These are phyloP conservation scores for Xylaria telfairii DNA, from an alignment of 495 filamentous ascomycete genomes.

Conservation along the genomic window DNA sequence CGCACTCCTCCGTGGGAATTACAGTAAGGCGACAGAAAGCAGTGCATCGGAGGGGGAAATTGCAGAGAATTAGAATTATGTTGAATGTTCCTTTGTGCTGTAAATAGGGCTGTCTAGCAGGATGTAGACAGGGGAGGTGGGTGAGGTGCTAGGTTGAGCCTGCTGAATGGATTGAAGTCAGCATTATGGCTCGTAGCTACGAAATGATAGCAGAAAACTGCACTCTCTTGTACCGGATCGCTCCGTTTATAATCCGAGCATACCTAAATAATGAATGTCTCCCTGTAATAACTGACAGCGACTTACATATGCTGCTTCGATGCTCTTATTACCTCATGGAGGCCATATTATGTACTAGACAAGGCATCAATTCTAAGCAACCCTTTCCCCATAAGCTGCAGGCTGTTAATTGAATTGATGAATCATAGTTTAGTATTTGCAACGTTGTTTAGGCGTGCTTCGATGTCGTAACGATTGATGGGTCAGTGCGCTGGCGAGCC, in stretches of 20 bases:
- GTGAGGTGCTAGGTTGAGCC: not conserved
- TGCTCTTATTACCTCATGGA: not conserved
- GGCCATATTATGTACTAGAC: not conserved
- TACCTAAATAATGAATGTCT: not conserved
- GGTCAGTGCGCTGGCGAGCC: no score
- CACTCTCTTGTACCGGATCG: not conserved
- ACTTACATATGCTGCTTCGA: not conserved
- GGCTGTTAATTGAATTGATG: not conserved
- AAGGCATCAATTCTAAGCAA: not conserved
- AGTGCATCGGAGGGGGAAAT: not conserved
- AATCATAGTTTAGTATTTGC: not conserved
- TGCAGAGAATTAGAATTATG: not conserved
- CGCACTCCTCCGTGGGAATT: constrained; percentile 5
- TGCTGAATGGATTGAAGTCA: constrained; percentile 3
- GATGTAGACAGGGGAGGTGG: not conserved
- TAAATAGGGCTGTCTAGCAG: not conserved
- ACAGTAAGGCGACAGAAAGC: not conserved
- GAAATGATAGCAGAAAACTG: not conserved
- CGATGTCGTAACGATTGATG: not conserved
- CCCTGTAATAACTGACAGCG: not conserved
- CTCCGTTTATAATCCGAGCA: not conserved
- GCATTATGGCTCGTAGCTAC: not conserved
- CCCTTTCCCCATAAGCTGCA: not conserved
- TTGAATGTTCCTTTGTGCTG: not conserved
- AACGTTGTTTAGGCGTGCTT: not conserved